Evolutionary conservation across 2,329 filamentous ascomycete species (phyloP), one percentile per base, ranked within the genome.

Genomic region (Cytospora piceae): DNA sequence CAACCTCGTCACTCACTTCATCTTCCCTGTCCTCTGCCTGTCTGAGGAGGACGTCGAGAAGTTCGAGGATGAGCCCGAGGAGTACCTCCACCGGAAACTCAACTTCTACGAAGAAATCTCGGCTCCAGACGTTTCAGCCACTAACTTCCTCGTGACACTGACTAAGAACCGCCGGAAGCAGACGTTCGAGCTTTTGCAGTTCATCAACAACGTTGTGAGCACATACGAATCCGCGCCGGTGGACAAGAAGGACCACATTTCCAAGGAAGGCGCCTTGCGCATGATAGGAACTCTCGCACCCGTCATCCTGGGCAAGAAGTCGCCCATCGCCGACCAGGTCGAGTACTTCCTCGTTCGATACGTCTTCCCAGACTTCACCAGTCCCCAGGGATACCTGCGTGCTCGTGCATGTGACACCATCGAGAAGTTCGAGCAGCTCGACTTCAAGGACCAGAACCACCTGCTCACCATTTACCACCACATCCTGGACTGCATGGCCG

Each of bases 281-380:
- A 98, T 99, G 93, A 98, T 99, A 74, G 95, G 94, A 31, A 97
- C 94, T 0, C 82, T 99, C 56, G 92, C 95, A 0, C 92, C 93
- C 37, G 94, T 99, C 61, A 96, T 99, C 58, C 84, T 99, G 42
- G 93, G 93, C 71, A 99, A 98, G 85, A 98, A 98, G 85, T 97
- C 94, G 74, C 95, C 95, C 1, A 97, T 99, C 70, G 95, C 94
- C 42, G 91, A 97, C 74, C 93, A 98, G 78, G 94, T 98, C 65
- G 95, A 99, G 78, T 97, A 97, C 78, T 99, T 99, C 83, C 91
- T 99, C 71, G 94, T 98, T 61, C 91, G 94, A 74, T 96, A 98
- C 74, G 95, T 99, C 65, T 98, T 99, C 82, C 95, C 95, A 56
- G 95, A 99, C 74, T 99, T 99, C 82, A 89, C 92, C 72, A 98